phyloP scores from a whole-genome alignment of 2,329 filamentous ascomycete species.

The Trichoderma polysporum region DNA sequence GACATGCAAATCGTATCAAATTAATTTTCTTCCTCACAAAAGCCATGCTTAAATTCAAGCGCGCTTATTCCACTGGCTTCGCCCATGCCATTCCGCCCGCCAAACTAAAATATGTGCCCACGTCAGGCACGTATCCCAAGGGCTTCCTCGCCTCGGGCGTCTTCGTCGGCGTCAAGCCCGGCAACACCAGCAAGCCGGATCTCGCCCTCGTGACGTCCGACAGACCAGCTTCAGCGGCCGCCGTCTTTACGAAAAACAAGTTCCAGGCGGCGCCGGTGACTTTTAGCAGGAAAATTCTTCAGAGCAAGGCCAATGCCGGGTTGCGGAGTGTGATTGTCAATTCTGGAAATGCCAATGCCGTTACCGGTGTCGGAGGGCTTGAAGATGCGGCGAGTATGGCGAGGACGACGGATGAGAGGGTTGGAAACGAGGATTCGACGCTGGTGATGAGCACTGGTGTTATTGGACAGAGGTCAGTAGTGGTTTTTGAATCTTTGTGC shows the following conservation, averaged over 20 bases:
- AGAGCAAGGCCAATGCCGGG: conserved; percentile 63
- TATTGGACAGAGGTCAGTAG: conserved; percentile 77
- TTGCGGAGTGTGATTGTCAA: conserved; percentile 86
- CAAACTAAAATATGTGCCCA: conserved; percentile 90
- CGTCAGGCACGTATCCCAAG: conserved; percentile 80
- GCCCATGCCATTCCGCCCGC: conserved; percentile 60
- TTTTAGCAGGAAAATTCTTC: conserved; percentile 72
- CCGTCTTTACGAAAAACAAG: conserved; percentile 96
- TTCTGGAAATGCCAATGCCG: conserved; percentile 94
- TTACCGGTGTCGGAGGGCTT: conserved; percentile 85
- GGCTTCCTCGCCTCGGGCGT: conserved; percentile 86
- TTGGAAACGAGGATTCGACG: conserved; percentile 57
- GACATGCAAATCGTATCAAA: conserved; percentile 14
- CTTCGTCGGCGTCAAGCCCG: conserved; percentile 89
- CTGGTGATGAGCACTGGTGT: conserved; percentile 98
- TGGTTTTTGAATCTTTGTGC: neutral
- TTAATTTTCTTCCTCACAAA: neutral
- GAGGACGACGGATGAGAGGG: conserved; percentile 66
- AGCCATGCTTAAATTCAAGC: conserved; percentile 35
- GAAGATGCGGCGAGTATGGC: conserved; percentile 89
- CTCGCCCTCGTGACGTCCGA: conserved; percentile 87
- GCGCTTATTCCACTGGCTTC: conserved; percentile 36
- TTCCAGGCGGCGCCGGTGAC: conserved; percentile 96
- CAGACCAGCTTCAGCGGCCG: conserved; percentile 78
- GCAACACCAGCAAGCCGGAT: conserved; percentile 88